These are phyloP conservation scores for Xylaria castorea DNA, from an alignment of 495 filamentous ascomycete species.

Conservation along the genomic window DNA sequence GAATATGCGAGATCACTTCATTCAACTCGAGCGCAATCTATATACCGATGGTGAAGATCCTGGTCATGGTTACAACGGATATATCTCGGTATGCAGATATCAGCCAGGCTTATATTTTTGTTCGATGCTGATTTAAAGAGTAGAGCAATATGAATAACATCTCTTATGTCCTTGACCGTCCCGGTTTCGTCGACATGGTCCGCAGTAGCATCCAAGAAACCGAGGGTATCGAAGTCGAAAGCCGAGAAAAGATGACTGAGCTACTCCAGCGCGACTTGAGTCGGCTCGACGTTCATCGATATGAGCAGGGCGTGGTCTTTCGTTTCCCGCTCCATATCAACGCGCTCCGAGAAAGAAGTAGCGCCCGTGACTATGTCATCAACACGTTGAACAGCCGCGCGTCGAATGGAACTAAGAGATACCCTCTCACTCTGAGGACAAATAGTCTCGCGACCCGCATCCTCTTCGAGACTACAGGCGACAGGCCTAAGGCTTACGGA, in stretches of 20 bases:
- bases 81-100: not conserved
- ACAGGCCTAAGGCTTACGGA: slow-evolving; percentile 44
- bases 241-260: not conserved
- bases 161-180: not conserved
- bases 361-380: not conserved
- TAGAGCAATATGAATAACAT: slow-evolving; percentile 1
- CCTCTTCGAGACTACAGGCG: not conserved
- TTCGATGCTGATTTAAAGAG: not conserved
- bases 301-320: not conserved
- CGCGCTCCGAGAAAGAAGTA: not conserved
- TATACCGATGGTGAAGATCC: slow-evolving; percentile 47
- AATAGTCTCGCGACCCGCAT: not conserved
- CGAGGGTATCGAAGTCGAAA: not conserved
- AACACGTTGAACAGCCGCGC: not conserved
- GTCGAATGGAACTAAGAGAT: not conserved
- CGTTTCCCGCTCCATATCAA: slow-evolving; percentile 2
- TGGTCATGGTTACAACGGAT: slow-evolving; percentile 40
- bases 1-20: slow-evolving; percentile 57
- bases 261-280: not conserved
- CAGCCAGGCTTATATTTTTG: not conserved
- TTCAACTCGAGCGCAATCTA: slow-evolving; percentile 56
- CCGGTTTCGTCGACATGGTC: not conserved
- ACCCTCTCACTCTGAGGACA: slow-evolving; percentile 2
- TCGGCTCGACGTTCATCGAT: not conserved
- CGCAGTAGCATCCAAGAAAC: not conserved